Base-by-base conservation (phyloP, 768 basidiomycete species). In the Suillus subalutaceus region DNA sequence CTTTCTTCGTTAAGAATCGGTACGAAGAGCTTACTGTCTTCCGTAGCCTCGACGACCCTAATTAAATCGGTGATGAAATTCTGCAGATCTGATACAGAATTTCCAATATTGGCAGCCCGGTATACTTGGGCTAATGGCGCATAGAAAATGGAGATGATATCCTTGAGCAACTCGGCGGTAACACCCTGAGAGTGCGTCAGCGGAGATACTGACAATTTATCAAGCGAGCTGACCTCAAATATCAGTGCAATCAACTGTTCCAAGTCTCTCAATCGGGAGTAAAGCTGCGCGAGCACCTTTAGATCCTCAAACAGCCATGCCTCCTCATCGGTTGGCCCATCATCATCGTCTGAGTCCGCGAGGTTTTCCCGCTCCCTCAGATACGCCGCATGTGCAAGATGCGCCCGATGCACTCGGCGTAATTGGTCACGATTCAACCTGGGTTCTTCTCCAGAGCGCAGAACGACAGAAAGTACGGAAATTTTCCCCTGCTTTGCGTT, bases 61-160 rank as follows among this genome's bases (percentile, higher is more conserved):
- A 99, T 97, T 65, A 99, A 85, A 75, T 99, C 97, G 68, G 91
- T 96, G 71, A 99, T 85, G 73, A 99, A 99, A 71, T 84, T 93
- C 78, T 99, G 97, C 59, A 98, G 72, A 75, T 99, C 97, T 38
- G 88, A 83, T 0, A 99, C 74, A 1, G 96, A 99, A 75, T 99
- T 97, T 13, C 93, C 91, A 63, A 99, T 98, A 74, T 92, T 97
- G 6, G 97, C 97, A 12, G 97, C 97, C 72, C 93, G 89, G 80
- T 99, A 99, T 2, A 99, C 97, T 73, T 97, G 94, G 2, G 97
- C 97, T 32, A 99, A 81, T 2, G 97, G 97, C 1, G 96, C 81
- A 77, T 99, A 99, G 78, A 99, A 99, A 66, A 99, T 99, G 23
- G 97, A 98, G 72, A 99, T 94, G 66, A 99, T 98, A 75, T 99